Base-by-base conservation (phyloP, 805 yeast genomes). In the Saturnispora besseyi region DNA sequence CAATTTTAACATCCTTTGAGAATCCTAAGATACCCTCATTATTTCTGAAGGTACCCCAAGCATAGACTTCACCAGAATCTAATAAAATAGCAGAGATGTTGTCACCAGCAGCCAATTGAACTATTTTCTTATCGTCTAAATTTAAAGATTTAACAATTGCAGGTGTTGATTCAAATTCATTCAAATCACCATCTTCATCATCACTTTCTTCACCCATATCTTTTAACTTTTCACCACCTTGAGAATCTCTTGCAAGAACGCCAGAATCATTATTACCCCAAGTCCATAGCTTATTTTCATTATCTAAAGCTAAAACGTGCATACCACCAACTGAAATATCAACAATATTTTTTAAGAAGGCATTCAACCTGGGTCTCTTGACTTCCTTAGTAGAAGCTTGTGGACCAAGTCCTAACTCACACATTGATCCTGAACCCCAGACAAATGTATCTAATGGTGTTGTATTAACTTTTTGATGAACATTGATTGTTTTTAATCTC, bases 241-340 rank as follows among this genome's bases (percentile, higher is more conserved):
- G 75, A 0, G 93, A 84, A 59, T 84, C 87, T 64, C 99, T 80
- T 18, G 98, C 99, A 41, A 93, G 72, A 4, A 87, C 97, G 34
- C 84, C 88, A 53, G 89, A 82, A 61, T 93, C 99, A 59, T 93
- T 93, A 43, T 87, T 85, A 51, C 99, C 99, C 99, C 99, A 93
- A 3, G 96, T 85, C 96, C 97, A 93, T n/a, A 93, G 67, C 51
- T 77, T 73, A 56, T 88, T 88, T 15, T 79, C 70, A 37, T 77
- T 65, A 62, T 89, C 97, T 46, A 91, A 67, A 0, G 91, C 97
- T 42, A 93, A 63, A 1, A 85, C 79, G 62, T 93, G 99, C 84
- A 93, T 91, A 46, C 99, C 99, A 46, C 99, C 99, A 26, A 81
- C 96, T 1, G 96, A 88, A 60, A 93, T 73, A 55, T 87, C 91